Evolutionary conservation across 2,329 filamentous ascomycete genomes (phyloP), one percentile per base, ranked within the genome.

Genomic region (Zasmidium cellare): DNA sequence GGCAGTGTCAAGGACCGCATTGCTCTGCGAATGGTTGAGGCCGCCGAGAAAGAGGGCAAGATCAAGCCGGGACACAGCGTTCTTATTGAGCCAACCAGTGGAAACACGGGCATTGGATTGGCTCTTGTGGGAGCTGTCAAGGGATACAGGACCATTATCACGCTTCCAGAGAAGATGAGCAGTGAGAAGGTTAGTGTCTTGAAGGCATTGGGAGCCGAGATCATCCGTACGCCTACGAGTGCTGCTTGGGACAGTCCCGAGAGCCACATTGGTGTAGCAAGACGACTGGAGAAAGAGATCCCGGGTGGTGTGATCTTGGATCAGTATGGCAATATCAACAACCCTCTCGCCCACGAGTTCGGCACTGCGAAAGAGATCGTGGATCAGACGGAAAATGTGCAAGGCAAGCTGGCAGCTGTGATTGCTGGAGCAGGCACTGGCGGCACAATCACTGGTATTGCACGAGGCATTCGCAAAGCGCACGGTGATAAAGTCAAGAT

Each of bases 121-220:
- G 94, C 94, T 24, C 86, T 99, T 31, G 93, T 97, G 18, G 93
- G 86, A 57, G 94, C 94, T 16, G 90, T 99, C 71, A 97, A 97
- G 80, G 93, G 92, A 65, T 99, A 97, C 83, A 93, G 93, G 77
- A 96, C 92, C 44, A 97, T 99, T 77, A 99, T 99, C 75, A 99
- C 94, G 11, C 85, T 99, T 47, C 94, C 94, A 52, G 94, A 99
- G 79, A 99, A 99, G 82, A 99, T 99, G 94, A 97, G 92, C 1
- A 90, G 92, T 49, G 94, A 99, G 78, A 99, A 99, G 78, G 94
- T 99, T 41, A 89, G 93, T 1, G 94, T 99, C 24, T 83, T 99
- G 61, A 90, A 92, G 68, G 93, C 94, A 25, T 84, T 99, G 53
- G 93, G 93, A 64, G 94, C 94, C 45, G 97, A 96, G 72, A 97